Base-by-base conservation (phyloP, 768 basidiomycete genomes). In the Pulveroboletus sp. region DNA sequence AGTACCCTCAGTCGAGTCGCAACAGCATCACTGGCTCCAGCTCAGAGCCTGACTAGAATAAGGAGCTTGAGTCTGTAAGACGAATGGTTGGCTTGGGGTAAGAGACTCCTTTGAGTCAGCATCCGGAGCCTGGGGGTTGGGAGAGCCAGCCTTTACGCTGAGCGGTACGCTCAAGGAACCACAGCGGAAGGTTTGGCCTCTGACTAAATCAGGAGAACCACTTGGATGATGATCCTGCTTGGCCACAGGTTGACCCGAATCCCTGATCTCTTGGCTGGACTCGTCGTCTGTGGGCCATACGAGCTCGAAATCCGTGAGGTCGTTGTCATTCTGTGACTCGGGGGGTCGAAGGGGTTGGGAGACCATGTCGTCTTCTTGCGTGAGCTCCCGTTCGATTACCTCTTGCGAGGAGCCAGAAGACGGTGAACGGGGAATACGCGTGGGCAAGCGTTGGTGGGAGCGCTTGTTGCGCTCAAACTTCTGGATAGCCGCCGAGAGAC, bases 31-130 rank as follows among this genome's bases (percentile, higher is more conserved):
- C 29, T 71, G 67, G 68, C 51, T 66, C 59, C 53, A 57, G 26
- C 47, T 48, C 26, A n/a, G 32, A 11, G 36, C 29, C 41, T 78
- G 79, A 54, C 80, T 80, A 34, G 67, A 63, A 53, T 81, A 81
- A 5, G 76, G 76, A 24, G 80, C 78, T 57, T 82, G 80, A 2
- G 79, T 80, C 55, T 75, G 78, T 36, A 79, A 59, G 41, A 56
- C 43, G 11, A 60, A 24, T 4, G 71, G 67, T 45, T 73, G 71
- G 11, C 67, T 70, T 54, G 32, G 56, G 51, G 17, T 56, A 57
- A 45, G 30, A 20, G 57, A 58, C 41, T n/a, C 46, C 41, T 65
- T 64, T 5, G 39, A 41, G 17, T 31, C 19, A 23, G 38, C 9
- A 36, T 24, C 36, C 12, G 45, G 17, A 35, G n/a, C 23, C 22